These are phyloP conservation scores for Aegilops sharonensis DNA, from an alignment of 176 grass and related monocot genomes.

Conservation along the genomic window DNA sequence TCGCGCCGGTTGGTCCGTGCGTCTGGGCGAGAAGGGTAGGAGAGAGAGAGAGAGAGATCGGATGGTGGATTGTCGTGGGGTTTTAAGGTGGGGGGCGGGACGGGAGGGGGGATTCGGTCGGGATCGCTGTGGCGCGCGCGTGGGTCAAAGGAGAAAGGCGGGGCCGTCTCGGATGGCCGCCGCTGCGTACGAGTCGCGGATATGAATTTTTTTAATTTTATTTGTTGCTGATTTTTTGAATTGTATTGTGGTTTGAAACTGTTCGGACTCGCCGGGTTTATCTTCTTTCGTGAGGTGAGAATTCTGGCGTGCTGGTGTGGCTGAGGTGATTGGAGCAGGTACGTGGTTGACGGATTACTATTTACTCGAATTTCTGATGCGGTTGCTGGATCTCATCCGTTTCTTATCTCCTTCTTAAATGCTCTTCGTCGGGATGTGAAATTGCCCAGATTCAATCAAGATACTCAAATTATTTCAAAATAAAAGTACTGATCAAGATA, in stretches of 20 bases:
- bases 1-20: conserved; percentile 16
- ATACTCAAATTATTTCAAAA: too few species aligned
- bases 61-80: neutral
- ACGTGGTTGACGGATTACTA: conserved; percentile 8
- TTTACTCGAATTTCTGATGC: neutral
- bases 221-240: neutral
- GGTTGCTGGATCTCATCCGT: neutral
- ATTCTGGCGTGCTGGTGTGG: conserved; percentile 12
- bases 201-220: neutral
- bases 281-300: neutral
- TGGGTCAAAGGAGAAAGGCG: conserved; percentile 41
- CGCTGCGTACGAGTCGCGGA: neutral
- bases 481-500: neutral
- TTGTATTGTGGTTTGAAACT: conserved; percentile 18
- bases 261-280: conserved; percentile 22
- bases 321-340: neutral
- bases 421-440: neutral
- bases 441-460: neutral
- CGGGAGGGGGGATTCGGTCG: neutral
- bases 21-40: neutral
- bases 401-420: neutral
- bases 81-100: conserved; percentile 20
- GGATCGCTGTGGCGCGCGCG: conserved; percentile 21
- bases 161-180: neutral
- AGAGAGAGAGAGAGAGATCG: neutral